Percentiles rank a stretch among this genome's conserved stretches.
Evolutionary conservation across 2,329 filamentous ascomycete species (phyloP).

Genomic region (Coniochaeta hoffmannii): DNA sequence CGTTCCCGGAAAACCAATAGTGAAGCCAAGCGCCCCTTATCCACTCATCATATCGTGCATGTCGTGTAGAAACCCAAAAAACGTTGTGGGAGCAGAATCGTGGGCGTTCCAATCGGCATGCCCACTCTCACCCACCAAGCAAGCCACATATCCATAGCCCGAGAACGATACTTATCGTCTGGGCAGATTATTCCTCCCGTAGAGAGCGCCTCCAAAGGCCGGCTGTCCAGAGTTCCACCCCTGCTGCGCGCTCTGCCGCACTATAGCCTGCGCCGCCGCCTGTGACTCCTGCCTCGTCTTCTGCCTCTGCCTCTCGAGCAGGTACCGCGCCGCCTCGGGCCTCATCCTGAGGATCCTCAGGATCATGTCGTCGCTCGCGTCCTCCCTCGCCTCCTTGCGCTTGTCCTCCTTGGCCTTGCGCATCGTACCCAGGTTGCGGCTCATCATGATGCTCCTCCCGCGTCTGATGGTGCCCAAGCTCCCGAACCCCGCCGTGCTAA

Average conservation of each 20-base stretch:
- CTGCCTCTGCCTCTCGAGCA: constrained; percentile 85
- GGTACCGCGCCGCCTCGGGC: constrained; percentile 78
- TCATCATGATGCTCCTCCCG: constrained; percentile 83
- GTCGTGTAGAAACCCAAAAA: background rate
- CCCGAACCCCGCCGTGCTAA: constrained; percentile 48
- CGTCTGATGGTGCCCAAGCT: constrained; percentile 61
- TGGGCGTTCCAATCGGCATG: background rate
- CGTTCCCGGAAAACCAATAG: background rate
- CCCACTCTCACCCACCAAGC: background rate
- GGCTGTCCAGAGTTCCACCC: constrained; percentile 42
- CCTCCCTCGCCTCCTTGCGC: constrained; percentile 88
- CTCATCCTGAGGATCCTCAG: constrained; percentile 90
- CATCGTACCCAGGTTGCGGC: constrained; percentile 92
- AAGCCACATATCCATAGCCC: constrained; percentile 11
- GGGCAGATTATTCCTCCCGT: constrained; percentile 38
- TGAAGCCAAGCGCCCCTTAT: background rate
- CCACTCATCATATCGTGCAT: background rate
- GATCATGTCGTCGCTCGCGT: constrained; percentile 98
- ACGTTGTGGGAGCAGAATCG: background rate
- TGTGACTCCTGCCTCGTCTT: constrained; percentile 88
- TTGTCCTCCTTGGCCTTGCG: constrained; percentile 93
- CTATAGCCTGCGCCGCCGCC: constrained; percentile 88
- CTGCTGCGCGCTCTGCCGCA: constrained; percentile 74
- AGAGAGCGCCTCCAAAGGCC: constrained; percentile 28
- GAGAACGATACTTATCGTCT: constrained; percentile 30